phyloP scores from a whole-genome alignment of 768 basidiomycete species.

The Podaxis sp. region DNA sequence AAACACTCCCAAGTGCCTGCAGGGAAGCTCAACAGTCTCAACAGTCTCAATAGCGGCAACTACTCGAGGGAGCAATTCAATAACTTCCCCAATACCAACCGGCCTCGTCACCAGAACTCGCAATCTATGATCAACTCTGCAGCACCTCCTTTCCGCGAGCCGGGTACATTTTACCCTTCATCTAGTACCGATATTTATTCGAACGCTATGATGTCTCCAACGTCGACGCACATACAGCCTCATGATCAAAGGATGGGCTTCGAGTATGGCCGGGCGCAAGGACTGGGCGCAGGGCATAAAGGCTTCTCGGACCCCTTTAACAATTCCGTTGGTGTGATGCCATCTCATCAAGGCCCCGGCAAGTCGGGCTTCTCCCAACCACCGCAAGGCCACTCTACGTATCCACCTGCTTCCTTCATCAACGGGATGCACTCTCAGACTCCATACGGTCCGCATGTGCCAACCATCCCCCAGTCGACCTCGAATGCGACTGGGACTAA shows the following conservation, averaged over 20 bases:
- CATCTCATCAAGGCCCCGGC: slow-evolving; percentile 22
- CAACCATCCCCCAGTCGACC: slow-evolving; percentile 27
- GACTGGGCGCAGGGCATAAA: slow-evolving; percentile 28
- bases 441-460: slow-evolving; percentile 71
- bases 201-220: slow-evolving; percentile 38
- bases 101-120: slow-evolving; percentile 38
- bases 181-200: slow-evolving; percentile 34
- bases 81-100: slow-evolving; percentile 43
- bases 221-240: slow-evolving; percentile 35
- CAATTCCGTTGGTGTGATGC: slow-evolving; percentile 21
- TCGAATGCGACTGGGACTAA: slow-evolving; percentile 26
- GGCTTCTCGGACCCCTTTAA: slow-evolving; percentile 31
- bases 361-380: slow-evolving; percentile 26
- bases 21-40: slow-evolving; percentile 37
- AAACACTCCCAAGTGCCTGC: slow-evolving; percentile 33
- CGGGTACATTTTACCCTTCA: slow-evolving; percentile 31
- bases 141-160: slow-evolving; percentile 35
- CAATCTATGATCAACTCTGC: slow-evolving; percentile 31
- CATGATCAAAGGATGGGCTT: slow-evolving; percentile 37
- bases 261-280: slow-evolving; percentile 32
- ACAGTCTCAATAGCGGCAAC: slow-evolving; percentile 19
- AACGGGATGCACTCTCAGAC: slow-evolving; percentile 61
- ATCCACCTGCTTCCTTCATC: slow-evolving; percentile 26
- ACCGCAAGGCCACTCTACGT: slow-evolving; percentile 31
- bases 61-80: slow-evolving; percentile 35